A percentile compares a stretch with the other conserved stretches of the same genome.
These are phyloP conservation scores for Leccinum subatratum DNA, from an alignment of 1,284 basidiomycete genomes.

Conservation along the genomic window DNA sequence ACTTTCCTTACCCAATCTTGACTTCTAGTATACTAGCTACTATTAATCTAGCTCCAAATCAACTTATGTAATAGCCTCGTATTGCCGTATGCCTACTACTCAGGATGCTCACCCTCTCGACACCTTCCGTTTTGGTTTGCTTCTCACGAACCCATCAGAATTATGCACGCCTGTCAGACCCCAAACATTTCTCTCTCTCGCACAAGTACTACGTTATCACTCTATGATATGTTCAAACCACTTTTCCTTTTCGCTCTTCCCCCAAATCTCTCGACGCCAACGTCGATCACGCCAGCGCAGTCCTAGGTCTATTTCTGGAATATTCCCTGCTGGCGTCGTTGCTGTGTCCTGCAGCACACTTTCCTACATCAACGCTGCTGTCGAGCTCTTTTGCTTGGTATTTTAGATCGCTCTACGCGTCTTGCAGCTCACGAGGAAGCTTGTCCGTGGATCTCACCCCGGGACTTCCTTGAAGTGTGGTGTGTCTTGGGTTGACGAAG, in stretches of 20 bases:
- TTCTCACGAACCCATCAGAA: too few relatives aligned
- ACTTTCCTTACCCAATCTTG: background rate
- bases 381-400: conserved; percentile 50
- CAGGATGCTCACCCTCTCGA: too few relatives aligned
- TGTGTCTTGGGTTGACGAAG: conserved; percentile 41
- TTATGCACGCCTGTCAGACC: conserved; percentile 4
- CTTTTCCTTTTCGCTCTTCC: conserved; percentile 31
- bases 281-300: conserved; percentile 19
- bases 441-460: conserved; percentile 27
- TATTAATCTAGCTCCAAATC: background rate
- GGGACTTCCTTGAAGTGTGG: conserved; percentile 48
- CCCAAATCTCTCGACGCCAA: conserved; percentile 39
- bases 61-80: too few relatives aligned
- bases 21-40: background rate
- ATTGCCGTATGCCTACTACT: too few relatives aligned
- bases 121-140: too few relatives aligned
- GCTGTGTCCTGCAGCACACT: conserved; percentile 41
- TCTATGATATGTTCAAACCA: conserved; percentile 34
- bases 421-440: conserved; percentile 38
- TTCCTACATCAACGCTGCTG: conserved; percentile 42
- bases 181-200: conserved; percentile 44
- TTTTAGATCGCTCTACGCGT: conserved; percentile 57
- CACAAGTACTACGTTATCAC: conserved; percentile 53
- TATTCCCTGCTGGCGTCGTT: conserved; percentile 53
- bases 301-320: conserved; percentile 59